Evolutionary conservation across 2,329 filamentous ascomycete genomes (phyloP).

Genomic region (Xylaria sp.): DNA sequence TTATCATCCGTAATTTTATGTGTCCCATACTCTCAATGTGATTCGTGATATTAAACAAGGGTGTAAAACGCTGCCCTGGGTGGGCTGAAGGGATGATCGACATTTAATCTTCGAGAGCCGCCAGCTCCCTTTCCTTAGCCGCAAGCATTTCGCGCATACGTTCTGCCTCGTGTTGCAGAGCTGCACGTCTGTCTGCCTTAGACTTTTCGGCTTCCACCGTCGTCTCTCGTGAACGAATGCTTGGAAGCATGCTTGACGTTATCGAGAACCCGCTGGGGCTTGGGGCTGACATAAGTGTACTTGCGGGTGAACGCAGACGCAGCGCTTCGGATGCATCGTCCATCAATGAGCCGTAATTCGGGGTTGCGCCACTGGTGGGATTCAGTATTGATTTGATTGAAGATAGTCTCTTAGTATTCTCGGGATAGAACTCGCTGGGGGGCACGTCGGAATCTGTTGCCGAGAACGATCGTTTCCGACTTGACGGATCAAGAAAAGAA

Average conservation of each 20-base stretch:
- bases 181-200: slow-evolving; percentile 71
- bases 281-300: slow-evolving; percentile 54
- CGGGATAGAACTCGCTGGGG: slow-evolving; percentile 54
- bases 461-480: slow-evolving; percentile 78
- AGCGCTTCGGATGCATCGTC: slow-evolving; percentile 56
- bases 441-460: slow-evolving; percentile 64
- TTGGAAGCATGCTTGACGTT: slow-evolving; percentile 45
- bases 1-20: slow-evolving; percentile 7
- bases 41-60: neutral
- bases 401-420: slow-evolving; percentile 71
- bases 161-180: slow-evolving; percentile 78
- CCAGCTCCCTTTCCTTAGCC: slow-evolving; percentile 79
- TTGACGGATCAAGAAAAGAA: slow-evolving; percentile 67
- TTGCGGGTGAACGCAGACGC: slow-evolving; percentile 58
- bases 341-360: slow-evolving; percentile 40
- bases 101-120: slow-evolving; percentile 56
- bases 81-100: neutral
- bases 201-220: slow-evolving; percentile 60
- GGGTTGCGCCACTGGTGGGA: slow-evolving; percentile 53
- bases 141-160: slow-evolving; percentile 78
- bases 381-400: slow-evolving; percentile 83
- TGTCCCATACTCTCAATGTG: slow-evolving; percentile 1
- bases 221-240: slow-evolving; percentile 46
- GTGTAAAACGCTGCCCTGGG: neutral
- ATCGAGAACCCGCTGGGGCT: slow-evolving; percentile 56